Conservation (phyloP, 352 stramenopile species). For the Stramenopiles sp. region DNA sequence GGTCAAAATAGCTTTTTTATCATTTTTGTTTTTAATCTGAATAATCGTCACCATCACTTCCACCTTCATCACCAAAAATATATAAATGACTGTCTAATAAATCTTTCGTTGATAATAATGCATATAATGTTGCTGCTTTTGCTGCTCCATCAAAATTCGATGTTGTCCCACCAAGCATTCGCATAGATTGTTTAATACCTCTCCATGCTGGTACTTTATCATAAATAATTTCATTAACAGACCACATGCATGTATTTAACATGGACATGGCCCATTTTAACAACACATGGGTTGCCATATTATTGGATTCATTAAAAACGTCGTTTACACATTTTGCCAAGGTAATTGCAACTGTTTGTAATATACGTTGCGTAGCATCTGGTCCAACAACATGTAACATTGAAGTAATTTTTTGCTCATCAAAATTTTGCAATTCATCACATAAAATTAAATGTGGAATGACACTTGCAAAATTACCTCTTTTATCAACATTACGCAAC, state of each 20-base stretch:
- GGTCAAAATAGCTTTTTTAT: too few relatives aligned
- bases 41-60: too few relatives aligned
- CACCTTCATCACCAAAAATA: conserved; percentile 1
- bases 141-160: not conserved
- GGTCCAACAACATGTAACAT: not conserved
- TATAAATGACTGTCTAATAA: not conserved
- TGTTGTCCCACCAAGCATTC: not conserved
- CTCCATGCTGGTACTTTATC: not conserved
- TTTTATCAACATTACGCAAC: not conserved
- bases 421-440: not conserved
- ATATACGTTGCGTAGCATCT: too few relatives aligned
- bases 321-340: not conserved
- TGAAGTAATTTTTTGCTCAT: not conserved
- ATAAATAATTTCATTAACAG: conserved; percentile 1
- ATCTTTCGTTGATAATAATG: not conserved
- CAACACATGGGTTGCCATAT: not conserved
- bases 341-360: too few relatives aligned
- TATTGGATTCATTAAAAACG: not conserved
- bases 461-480: not conserved
- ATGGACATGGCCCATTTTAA: not conserved
- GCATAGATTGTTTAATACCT: not conserved
- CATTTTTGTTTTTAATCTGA: too few relatives aligned
- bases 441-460: not conserved
- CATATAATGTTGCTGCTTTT: not conserved
- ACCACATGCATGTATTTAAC: not conserved